Evolutionary conservation across 208 protist species (phyloP), one percentile per base, ranked within the genome.

Genomic region (Wallacemonas rigidus): DNA sequence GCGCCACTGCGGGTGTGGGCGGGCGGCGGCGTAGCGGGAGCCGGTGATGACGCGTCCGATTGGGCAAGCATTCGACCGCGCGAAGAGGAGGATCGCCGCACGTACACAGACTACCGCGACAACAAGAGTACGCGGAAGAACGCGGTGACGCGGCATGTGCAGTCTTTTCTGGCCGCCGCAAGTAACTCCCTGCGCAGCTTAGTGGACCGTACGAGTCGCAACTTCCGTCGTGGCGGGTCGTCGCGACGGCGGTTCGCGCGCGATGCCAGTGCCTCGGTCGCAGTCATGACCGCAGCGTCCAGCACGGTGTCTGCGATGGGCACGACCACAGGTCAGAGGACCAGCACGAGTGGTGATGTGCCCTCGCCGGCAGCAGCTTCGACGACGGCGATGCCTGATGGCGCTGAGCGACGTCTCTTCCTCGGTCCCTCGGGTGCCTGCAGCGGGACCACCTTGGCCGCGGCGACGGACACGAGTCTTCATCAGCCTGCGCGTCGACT

Each of bases 71-170:
- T 73, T 35, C 70, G 71, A 12, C 53, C 36, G 43, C 47, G 50
- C 43, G 67, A 74, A 5, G 57, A 63, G 41, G 69, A 73, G 50
- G 43, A 53, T 67, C 77, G 71, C 43, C 77, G 74, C 11, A 87
- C 74, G 68, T 87, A 87, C 70, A 62, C 82, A 15, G 82, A 87
- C 71, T 87, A 83, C 75, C 74, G 72, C 43, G 71, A 83, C 50
- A 80, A 72, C 70, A 75, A 71, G 43, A 71, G 73, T 26, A 67
- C 36, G 35, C 77, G 74, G 63, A 77, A 64, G 5, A 72, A 71
- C 41, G 72, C 72, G 8, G 77, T 87, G 17, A 39, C 76, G 17
- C 75, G 82, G 11, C 77, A 75, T 68, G 80, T 79, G 74, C 73
- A 80, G 53, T 67, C 74, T 26, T 81, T 87, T 61, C 51, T 80